Evolutionary conservation across 2,329 filamentous ascomycete genomes (phyloP).

Genomic region (Neofusicoccum laricinum): DNA sequence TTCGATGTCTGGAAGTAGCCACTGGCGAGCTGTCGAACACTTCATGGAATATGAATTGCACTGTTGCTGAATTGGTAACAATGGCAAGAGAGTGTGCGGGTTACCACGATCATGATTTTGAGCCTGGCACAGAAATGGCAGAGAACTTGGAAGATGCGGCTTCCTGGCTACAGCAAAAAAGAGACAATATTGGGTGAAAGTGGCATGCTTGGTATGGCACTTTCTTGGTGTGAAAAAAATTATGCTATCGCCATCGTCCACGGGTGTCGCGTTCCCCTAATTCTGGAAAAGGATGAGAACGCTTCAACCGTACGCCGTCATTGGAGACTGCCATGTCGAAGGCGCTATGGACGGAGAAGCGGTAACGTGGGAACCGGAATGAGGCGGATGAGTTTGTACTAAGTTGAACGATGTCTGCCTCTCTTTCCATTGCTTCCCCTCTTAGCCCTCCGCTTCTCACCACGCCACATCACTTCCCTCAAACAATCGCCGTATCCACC

Average conservation of each 20-base stretch:
- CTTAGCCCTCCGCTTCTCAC: too few relatives aligned
- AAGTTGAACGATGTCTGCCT: not conserved
- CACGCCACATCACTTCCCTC: constrained; percentile 26
- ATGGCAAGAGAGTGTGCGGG: too few relatives aligned
- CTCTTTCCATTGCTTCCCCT: too few relatives aligned
- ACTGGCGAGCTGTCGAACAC: too few relatives aligned
- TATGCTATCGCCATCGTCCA: not conserved
- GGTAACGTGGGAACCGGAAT: not conserved
- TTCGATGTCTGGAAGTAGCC: too few relatives aligned
- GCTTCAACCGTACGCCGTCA: not conserved
- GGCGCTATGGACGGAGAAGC: not conserved
- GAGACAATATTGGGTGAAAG: too few relatives aligned
- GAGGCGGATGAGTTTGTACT: not conserved
- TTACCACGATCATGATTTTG: too few relatives aligned
- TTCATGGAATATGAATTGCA: too few relatives aligned
- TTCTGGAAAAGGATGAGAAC: not conserved
- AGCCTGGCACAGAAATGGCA: too few relatives aligned
- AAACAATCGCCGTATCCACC: constrained; percentile 29
- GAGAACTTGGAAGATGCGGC: too few relatives aligned
- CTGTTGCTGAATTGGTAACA: too few relatives aligned
- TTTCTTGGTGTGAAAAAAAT: not conserved
- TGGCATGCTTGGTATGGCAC: not conserved
- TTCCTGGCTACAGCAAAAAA: too few relatives aligned
- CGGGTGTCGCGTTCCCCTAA: not conserved
- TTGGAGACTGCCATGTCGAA: not conserved